phyloP scores from a whole-genome alignment of 257 asterid genomes.

The Capsicum baccatum region DNA sequence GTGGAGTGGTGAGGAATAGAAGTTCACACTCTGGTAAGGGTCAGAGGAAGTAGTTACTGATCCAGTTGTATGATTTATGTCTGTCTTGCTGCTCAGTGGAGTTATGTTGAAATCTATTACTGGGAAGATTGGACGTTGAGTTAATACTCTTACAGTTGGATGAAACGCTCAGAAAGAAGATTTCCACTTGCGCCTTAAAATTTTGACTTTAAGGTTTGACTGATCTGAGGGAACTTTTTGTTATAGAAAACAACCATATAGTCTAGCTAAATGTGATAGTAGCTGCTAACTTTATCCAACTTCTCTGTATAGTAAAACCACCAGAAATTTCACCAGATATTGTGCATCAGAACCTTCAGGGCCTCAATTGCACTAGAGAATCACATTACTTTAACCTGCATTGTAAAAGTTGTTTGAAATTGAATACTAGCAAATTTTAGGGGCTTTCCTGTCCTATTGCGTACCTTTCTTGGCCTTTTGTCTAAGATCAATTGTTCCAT shows the following conservation, averaged over 20 bases:
- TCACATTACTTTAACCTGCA: neutral
- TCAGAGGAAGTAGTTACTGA: neutral
- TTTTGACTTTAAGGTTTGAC: neutral
- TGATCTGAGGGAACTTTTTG: neutral
- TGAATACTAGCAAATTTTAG: neutral
- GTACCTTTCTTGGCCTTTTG: slow-evolving; percentile 40
- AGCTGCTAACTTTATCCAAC: neutral
- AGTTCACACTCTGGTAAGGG: neutral
- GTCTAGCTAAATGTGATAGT: neutral
- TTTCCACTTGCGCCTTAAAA: neutral
- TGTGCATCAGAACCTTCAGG: slow-evolving; percentile 1
- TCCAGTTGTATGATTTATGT: neutral
- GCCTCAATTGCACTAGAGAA: neutral
- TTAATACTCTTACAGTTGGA: neutral
- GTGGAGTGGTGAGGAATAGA: neutral
- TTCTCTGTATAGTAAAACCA: neutral
- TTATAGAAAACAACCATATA: neutral
- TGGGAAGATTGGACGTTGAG: neutral
- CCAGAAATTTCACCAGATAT: slow-evolving; percentile 11
- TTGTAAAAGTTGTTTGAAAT: neutral
- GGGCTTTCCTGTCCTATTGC: slow-evolving; percentile 12
- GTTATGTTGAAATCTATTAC: neutral
- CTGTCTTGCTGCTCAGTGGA: neutral
- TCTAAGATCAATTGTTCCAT: slow-evolving; percentile 33
- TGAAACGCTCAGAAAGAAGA: neutral